phyloP scores from a whole-genome alignment of 2,329 filamentous ascomycete genomes.

The Coniella lustricola region DNA sequence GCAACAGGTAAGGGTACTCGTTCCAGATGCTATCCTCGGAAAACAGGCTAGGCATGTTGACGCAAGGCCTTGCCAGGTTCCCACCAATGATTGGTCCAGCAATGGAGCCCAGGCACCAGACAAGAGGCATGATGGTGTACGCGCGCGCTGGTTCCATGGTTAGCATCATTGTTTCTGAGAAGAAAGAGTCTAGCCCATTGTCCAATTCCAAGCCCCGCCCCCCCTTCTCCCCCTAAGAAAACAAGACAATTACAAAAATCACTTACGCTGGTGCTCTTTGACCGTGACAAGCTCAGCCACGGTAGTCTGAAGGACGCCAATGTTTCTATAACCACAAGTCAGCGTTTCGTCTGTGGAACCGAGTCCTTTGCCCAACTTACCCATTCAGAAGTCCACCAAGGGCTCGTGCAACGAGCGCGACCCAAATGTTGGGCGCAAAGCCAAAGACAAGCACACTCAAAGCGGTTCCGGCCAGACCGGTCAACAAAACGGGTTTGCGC shows the following conservation, averaged over 20 bases:
- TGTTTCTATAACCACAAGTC: conserved; percentile 57
- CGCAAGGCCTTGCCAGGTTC: conserved; percentile 77
- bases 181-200: no score
- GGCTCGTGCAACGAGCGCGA: conserved; percentile 80
- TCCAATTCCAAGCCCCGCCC: no score
- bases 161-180: conserved; percentile 12
- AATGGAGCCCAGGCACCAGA: conserved; percentile 96
- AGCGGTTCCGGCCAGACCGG: conserved; percentile 83
- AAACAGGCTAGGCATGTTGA: conserved; percentile 72
- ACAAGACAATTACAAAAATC: no score
- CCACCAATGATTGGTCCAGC: conserved; percentile 89
- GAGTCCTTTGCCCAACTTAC: conserved; percentile 41
- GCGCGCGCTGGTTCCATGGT: conserved; percentile 59
- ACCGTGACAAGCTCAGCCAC: conserved; percentile 89
- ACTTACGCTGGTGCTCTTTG: conserved; percentile 84
- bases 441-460: conserved; percentile 91
- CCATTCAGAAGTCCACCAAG: conserved; percentile 89
- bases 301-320: conserved; percentile 90
- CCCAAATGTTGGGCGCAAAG: conserved; percentile 73
- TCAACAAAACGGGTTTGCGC: conserved; percentile 84
- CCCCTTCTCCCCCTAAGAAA: no score
- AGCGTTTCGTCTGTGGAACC: conserved; percentile 7
- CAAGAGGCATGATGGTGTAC: conserved; percentile 95
- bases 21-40: conserved; percentile 71
- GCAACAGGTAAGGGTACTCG: conserved; percentile 79